Base-by-base conservation (phyloP, 768 basidiomycete species). In the Suillus ampliporus region DNA sequence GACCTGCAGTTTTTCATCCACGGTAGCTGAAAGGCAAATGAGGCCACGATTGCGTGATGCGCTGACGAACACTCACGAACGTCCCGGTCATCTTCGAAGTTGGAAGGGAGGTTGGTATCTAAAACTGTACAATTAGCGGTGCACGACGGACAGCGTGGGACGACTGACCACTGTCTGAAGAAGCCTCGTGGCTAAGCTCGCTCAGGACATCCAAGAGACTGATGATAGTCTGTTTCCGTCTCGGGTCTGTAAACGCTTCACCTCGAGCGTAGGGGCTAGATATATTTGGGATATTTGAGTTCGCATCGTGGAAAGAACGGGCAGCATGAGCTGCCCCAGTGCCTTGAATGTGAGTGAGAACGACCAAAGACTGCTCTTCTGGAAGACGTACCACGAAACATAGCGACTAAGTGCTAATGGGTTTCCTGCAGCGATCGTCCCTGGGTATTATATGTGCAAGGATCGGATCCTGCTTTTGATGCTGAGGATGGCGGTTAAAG, bases 1-100 rank as follows among this genome's bases (percentile, higher is more conserved):
- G 60, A 74, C 78, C 64, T 82, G 83, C 26, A 83, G 67, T 62
- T 82, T 81, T 62, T 86, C 85, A 57, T 86, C 83, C 47, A 80
- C 78, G 43, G 78, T 80, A 17, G 80, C 84, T 75, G 66, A 72
- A 76, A 37, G 13, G 59, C 63, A 48, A 58, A 58, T 44, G 21
- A 35, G 14, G 71, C 37, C 21, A 31, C 50, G 17, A 37, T 23
- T n/a, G n/a, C 51, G 43, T 66, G 28, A 40, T 40, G 35, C 8
- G 56, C 15, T 31, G 44, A 61, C 65, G 67, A 61, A 61, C 61
- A 79, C 78, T 74, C 66, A 78, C 83, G 82, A 62, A 80, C 77
- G 61, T 82, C 80, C 44, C 70, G 63, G 59, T 76, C 83, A 52
- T 84, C 83, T 46, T 84, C 82, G 60, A 70, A 67, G 47, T 71